Evolutionary conservation across 345 rosid genomes (phyloP).

Genomic region (Lepidium didymum): DNA sequence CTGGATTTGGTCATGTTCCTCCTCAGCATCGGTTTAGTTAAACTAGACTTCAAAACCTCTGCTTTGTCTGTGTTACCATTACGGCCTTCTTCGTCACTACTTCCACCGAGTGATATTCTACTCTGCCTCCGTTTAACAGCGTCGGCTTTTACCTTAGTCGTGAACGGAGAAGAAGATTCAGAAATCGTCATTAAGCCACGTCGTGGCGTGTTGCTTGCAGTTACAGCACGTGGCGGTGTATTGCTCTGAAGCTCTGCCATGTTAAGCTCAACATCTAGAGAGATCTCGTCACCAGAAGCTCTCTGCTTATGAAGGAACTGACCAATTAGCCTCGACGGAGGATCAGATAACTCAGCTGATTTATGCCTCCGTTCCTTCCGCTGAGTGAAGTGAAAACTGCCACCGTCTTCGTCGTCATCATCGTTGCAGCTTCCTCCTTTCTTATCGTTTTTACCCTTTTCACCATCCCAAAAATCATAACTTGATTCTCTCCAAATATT

Average conservation of each 20-base stretch:
- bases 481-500: slow-evolving; percentile 34
- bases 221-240: not conserved
- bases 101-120: slow-evolving; percentile 9
- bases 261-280: slow-evolving; percentile 35
- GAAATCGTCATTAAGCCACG: slow-evolving; percentile 19
- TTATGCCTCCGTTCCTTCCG: not conserved
- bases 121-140: slow-evolving; percentile 14
- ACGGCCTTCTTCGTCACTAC: slow-evolving; percentile 25
- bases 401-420: slow-evolving; percentile 4
- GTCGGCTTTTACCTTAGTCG: slow-evolving; percentile 13
- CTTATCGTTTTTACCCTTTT: slow-evolving; percentile 22
- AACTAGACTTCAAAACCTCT: slow-evolving; percentile 29
- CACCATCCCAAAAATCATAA: slow-evolving; percentile 31
- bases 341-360: slow-evolving; percentile 7
- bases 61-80: slow-evolving; percentile 2
- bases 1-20: slow-evolving; percentile 31
- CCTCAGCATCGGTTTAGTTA: slow-evolving; percentile 23
- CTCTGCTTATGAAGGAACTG: slow-evolving; percentile 32
- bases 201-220: slow-evolving; percentile 8
- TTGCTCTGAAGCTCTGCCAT: slow-evolving; percentile 29
- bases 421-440: not conserved
- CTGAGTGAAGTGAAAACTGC: slow-evolving; percentile 34
- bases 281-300: slow-evolving; percentile 36
- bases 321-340: slow-evolving; percentile 24
- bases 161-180: slow-evolving; percentile 20